Conservation (phyloP, 441 rosid genomes). For the Aleurites moluccanus region DNA sequence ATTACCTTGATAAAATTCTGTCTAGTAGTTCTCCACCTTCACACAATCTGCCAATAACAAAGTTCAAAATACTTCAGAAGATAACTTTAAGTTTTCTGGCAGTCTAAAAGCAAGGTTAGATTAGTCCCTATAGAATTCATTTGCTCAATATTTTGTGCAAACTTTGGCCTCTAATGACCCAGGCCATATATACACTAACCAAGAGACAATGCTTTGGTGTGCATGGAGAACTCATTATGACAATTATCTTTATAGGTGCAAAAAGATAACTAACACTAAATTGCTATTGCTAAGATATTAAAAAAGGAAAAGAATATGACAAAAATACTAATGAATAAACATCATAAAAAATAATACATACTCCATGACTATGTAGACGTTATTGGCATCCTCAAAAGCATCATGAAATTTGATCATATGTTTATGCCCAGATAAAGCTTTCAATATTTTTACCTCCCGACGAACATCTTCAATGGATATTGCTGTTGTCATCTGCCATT, state of each 20-base stretch:
- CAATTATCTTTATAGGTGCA: neutral
- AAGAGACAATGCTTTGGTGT: no score
- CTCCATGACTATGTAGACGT: conserved; percentile 98
- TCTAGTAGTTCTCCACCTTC: conserved; percentile 96
- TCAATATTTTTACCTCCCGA: conserved; percentile 86
- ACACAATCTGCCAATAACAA: conserved; percentile 62
- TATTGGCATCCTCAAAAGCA: conserved; percentile 92
- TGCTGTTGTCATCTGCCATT: conserved; percentile 88
- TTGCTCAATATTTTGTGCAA: neutral
- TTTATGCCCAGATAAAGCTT: conserved; percentile 80
- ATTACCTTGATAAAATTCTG: conserved; percentile 84
- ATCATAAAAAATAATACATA: conserved; percentile 35
- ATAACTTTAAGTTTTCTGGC: neutral
- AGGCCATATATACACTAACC: no score
- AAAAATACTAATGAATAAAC: neutral
- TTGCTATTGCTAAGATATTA: neutral
- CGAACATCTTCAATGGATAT: conserved; percentile 95
- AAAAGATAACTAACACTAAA: neutral
- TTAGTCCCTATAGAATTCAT: neutral
- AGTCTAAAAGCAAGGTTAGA: neutral
- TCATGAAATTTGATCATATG: conserved; percentile 76
- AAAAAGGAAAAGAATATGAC: neutral
- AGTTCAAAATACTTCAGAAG: conserved; percentile 5
- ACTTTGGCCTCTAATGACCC: neutral
- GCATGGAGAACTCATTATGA: neutral